Base-by-base conservation (phyloP, 257 asterid genomes). In the Phtheirospermum japonicum region DNA sequence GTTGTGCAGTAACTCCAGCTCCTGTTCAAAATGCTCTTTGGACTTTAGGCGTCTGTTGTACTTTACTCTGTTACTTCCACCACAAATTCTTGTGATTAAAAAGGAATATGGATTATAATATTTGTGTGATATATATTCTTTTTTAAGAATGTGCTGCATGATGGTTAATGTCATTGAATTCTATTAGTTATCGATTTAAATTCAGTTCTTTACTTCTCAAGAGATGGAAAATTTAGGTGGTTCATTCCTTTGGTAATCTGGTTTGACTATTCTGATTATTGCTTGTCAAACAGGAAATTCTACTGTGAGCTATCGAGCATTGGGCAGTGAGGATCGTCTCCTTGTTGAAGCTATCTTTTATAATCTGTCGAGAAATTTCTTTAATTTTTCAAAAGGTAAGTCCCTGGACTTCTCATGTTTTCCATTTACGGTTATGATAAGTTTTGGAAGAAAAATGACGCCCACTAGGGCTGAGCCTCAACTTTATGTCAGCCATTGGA, bases 351-450 rank as follows among this genome's bases (percentile, higher is more conserved):
- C n/a, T n/a, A n/a, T n/a, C n/a, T n/a, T n/a, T n/a, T n/a, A n/a
- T n/a, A n/a, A n/a, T n/a, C n/a, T n/a, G n/a, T n/a, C n/a, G 73
- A 77, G 97, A 92, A 64, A 83, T 87, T 43, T 97, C 99, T 33
- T 61, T 82, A 52, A 89, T 85, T 73, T 75, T 77, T 71, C 95
- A 87, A 58, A 92, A 92, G 94, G 99, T 89, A 65, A 70, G 71
- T 19, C 40, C 46, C 45, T 67, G 58, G 17, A 53, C 59, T 39
- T 78, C 63, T 67, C 54, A 55, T 46, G 34, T 61, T 68, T 65
- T 65, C 48, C 63, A 57, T 63, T 64, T 66, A 46, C 20, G 16
- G 9, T 14, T 64, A n/a, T n/a, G n/a, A n/a, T n/a, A n/a, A n/a
- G n/a, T n/a, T n/a, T n/a, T n/a, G n/a, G n/a, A n/a, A n/a, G 17